phyloP scores from a whole-genome alignment of 2,329 filamentous ascomycete species.

The Scedosporium apiospermum region DNA sequence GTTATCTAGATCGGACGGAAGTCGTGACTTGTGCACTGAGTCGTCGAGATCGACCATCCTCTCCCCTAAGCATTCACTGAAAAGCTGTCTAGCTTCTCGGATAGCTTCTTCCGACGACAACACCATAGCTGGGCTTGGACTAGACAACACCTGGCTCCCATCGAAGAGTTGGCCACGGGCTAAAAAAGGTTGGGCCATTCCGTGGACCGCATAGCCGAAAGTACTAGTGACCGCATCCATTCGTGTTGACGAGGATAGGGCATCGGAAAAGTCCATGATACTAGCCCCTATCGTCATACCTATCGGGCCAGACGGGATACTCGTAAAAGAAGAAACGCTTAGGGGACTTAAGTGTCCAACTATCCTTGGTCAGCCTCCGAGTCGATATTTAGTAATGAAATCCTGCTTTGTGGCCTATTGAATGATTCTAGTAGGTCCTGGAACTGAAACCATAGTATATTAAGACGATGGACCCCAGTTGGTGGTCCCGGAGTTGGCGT shows the following conservation, averaged over 20 bases:
- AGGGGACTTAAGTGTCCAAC: neutral
- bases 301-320: neutral
- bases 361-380: neutral
- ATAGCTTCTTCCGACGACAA: neutral
- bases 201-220: neutral
- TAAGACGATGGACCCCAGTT: neutral
- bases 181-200: neutral
- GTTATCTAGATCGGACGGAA: neutral
- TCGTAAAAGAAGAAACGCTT: neutral
- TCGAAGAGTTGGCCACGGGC: neutral
- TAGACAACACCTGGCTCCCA: neutral
- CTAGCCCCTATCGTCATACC: neutral
- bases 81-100: neutral
- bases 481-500: neutral
- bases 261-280: neutral
- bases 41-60: neutral
- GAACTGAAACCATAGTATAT: neutral
- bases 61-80: neutral
- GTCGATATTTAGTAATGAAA: neutral
- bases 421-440: neutral
- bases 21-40: neutral
- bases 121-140: neutral
- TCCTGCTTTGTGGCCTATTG: neutral
- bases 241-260: too few species aligned
- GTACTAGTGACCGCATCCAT: too few species aligned